phyloP scores from a whole-genome alignment of 1,284 basidiomycete genomes.

The Cutaneotrichosporon sp. region DNA sequence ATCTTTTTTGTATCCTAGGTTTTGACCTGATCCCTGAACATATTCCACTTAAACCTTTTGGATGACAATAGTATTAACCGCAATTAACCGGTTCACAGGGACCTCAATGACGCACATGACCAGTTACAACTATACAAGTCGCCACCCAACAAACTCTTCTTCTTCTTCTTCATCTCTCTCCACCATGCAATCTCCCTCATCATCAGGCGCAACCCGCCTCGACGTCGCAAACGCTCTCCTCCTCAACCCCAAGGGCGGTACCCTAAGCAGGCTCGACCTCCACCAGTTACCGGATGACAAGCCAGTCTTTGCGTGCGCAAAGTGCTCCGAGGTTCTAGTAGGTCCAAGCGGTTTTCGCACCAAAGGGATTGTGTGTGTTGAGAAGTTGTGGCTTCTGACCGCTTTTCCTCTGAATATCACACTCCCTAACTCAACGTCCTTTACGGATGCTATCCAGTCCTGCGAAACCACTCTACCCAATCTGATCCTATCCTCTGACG shows the following conservation, averaged over 20 bases:
- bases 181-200: not conserved
- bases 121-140: not conserved
- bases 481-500: not conserved
- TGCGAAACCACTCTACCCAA: not conserved
- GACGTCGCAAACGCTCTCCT: constrained; percentile 6
- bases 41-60: not conserved
- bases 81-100: not conserved
- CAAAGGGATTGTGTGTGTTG: not conserved
- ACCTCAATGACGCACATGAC: not conserved
- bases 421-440: not conserved
- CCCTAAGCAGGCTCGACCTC: constrained; percentile 30
- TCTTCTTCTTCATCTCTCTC: not conserved
- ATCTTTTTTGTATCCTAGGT: not conserved
- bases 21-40: not conserved
- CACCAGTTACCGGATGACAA: constrained; percentile 43
- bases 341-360: constrained; percentile 12
- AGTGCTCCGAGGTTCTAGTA: constrained; percentile 45
- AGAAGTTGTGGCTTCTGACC: not conserved
- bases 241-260: constrained; percentile 8
- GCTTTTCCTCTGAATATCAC: not conserved
- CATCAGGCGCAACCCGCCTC: not conserved
- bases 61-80: not conserved
- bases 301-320: constrained; percentile 46
- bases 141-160: not conserved
- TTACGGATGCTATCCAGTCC: not conserved